Percentiles rank a stretch among this genome's conserved stretches.
phyloP scores from a whole-genome alignment of 2,329 filamentous ascomycete species.

The Paraphoma chrysanthemicola region DNA sequence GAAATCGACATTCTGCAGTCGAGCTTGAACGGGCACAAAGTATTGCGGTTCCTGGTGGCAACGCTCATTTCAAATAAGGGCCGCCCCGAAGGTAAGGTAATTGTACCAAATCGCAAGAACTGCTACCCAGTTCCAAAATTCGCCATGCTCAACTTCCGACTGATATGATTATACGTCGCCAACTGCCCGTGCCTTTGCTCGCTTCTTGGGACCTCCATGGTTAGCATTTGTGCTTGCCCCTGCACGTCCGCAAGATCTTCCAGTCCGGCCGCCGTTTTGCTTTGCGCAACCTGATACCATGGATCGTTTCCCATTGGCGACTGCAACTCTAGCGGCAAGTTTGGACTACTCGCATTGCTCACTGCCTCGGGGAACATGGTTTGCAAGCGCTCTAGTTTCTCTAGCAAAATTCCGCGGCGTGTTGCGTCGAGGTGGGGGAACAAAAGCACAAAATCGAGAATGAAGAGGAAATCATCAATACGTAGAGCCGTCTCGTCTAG shows the following conservation, averaged over 20 bases:
- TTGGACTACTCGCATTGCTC: slow-evolving; percentile 40
- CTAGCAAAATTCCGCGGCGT: slow-evolving; percentile 53
- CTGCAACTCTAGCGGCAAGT: slow-evolving; percentile 37
- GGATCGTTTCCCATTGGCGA: slow-evolving; percentile 36
- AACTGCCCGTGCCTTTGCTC: slow-evolving; percentile 26
- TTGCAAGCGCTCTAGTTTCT: slow-evolving; percentile 50
- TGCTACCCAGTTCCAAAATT: background rate
- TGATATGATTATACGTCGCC: slow-evolving; percentile 44
- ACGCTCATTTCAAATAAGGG: background rate
- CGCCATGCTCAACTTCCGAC: slow-evolving; percentile 36
- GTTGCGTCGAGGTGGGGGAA: slow-evolving; percentile 58
- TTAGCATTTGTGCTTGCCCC: background rate
- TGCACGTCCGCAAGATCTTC: slow-evolving; percentile 26
- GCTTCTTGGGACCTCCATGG: slow-evolving; percentile 6
- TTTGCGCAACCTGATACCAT: slow-evolving; percentile 44
- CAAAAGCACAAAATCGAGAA: slow-evolving; percentile 59
- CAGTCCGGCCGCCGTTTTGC: slow-evolving; percentile 38
- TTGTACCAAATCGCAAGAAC: background rate
- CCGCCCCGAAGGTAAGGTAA: no score
- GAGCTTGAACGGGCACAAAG: background rate
- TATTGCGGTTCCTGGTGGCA: background rate
- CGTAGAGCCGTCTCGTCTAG: slow-evolving; percentile 56
- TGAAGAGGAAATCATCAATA: slow-evolving; percentile 62
- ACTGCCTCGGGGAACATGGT: slow-evolving; percentile 45
- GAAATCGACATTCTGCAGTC: no score